Evolutionary conservation across 2,329 filamentous ascomycete species (phyloP), one percentile per base, ranked within the genome.

Genomic region (Didymosphaeria variabile): DNA sequence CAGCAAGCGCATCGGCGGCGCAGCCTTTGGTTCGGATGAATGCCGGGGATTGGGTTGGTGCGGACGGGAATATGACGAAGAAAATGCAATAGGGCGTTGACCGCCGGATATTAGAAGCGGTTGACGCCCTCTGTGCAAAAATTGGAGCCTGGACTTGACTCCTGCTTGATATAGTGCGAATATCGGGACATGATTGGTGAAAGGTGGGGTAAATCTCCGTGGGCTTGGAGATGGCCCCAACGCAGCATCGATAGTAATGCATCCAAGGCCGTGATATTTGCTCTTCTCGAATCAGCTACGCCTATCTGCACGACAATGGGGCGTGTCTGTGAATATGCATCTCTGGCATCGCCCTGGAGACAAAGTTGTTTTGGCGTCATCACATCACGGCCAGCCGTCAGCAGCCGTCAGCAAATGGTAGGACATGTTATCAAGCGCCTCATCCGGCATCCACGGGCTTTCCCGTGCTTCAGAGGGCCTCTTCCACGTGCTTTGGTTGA

Each of bases 61-160:
- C 42, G n/a, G 8, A 23, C 60, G 60, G 60, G 52, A 62, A 62
- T 62, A 59, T 23, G 38, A 29, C 19, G 32, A 40, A 44, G 21
- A 21, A 29, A 26, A n/a, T n/a, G 58, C 46, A 44, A 21, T 8
- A 47, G 23, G 40, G 17, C 45, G 17, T 32, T 13, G 12, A 31
- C 17, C 13, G 38, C 52, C 59, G 59, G 59, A 38, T 55, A 61
- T 60, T 60, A 57, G 38, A 42, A 51, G 21, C 23, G 26, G 52
- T 38, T 55, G 52, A 55, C 52, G 23, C 8, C 17, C 19, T 53
- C 15, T 47, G 45, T 23, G 38, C 10, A 17, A 40, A 34, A 15
- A 17, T 15, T 47, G 29, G 42, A 45, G 42, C 29, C 47, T 36
- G 8, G 17, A 23, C 40, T 44, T 7, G 52, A 26, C 21, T 29